Evolutionary conservation across 805 yeast species (phyloP).

Genomic region (Cyberlindnera meyerae): DNA sequence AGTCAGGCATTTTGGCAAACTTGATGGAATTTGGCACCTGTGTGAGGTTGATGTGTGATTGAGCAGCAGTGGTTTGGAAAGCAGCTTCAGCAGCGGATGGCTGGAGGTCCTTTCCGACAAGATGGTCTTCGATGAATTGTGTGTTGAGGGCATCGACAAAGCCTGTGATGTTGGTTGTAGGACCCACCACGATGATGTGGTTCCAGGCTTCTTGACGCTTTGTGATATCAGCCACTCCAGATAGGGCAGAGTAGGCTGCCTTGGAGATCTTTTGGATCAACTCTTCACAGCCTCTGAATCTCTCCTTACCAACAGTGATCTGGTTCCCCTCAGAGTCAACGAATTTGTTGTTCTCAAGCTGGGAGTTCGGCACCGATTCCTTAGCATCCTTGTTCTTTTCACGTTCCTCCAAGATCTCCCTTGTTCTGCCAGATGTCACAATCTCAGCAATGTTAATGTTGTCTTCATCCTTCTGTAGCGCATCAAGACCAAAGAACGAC

Average conservation of each 20-base stretch:
- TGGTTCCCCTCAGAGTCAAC: conserved; percentile 51
- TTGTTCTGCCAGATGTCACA: conserved; percentile 71
- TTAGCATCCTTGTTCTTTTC: conserved; percentile 39
- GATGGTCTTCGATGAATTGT: conserved; percentile 50
- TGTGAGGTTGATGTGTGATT: conserved; percentile 28
- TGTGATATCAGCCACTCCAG: conserved; percentile 58
- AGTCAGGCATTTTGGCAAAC: conserved; percentile 74
- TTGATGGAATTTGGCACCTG: conserved; percentile 82
- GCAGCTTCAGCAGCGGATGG: conserved; percentile 26
- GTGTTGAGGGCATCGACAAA: conserved; percentile 65
- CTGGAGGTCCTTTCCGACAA: conserved; percentile 35
- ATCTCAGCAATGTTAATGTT: conserved; percentile 88
- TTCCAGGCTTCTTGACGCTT: conserved; percentile 83
- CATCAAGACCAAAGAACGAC: conserved; percentile 58
- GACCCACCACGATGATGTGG: conserved; percentile 73
- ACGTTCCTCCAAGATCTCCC: conserved; percentile 64
- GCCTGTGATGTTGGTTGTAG: conserved; percentile 72
- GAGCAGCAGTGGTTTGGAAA: conserved; percentile 19
- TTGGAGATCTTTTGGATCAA: conserved; percentile 53
- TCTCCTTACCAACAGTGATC: conserved; percentile 77
- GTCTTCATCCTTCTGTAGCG: conserved; percentile 47
- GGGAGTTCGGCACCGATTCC: conserved; percentile 47
- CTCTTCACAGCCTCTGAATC: conserved; percentile 73
- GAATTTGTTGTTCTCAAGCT: conserved; percentile 69
- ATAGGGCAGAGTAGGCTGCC: conserved; percentile 47